A percentile compares a stretch with the other conserved stretches of the same genome.
Conservation (phyloP, 2,329 filamentous ascomycete genomes). For the Cladobotryum protrusum region DNA sequence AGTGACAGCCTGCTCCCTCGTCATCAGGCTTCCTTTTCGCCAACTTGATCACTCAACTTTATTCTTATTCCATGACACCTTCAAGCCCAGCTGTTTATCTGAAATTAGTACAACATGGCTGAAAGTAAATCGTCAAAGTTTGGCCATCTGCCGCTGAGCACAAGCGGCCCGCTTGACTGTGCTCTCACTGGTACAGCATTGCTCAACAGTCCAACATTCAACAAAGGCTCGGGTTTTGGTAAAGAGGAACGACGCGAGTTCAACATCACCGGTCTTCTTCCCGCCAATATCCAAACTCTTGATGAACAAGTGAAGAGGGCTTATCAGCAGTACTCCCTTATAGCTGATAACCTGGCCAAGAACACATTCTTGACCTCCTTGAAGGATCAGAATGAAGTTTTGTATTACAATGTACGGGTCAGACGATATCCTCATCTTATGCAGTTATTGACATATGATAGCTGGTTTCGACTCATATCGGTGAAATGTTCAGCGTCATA, state of each 20-base stretch:
- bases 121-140: conserved; percentile 20
- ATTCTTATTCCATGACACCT: background rate
- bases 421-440: background rate
- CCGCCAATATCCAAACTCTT: conserved; percentile 64
- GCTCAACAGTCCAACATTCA: conserved; percentile 44
- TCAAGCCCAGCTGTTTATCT: too few species aligned
- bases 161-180: conserved; percentile 30
- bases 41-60: background rate
- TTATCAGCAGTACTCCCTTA: conserved; percentile 68
- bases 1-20: background rate
- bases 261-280: conserved; percentile 66
- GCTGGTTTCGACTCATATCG: conserved; percentile 69
- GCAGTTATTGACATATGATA: conserved; percentile 24
- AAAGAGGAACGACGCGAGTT: conserved; percentile 62
- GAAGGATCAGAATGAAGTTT: conserved; percentile 77
- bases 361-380: conserved; percentile 84
- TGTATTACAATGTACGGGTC: conserved; percentile 63
- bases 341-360: conserved; percentile 63
- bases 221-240: conserved; percentile 78
- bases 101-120: conserved; percentile 13
- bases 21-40: background rate
- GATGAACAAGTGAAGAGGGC: conserved; percentile 72
- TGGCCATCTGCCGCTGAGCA: conserved; percentile 28
- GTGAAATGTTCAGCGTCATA: conserved; percentile 86
- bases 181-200: conserved; percentile 30